Evolutionary conservation across 305 asterid genomes (phyloP), one percentile per base, ranked within the genome.

Genomic region (Plantago coronopus): DNA sequence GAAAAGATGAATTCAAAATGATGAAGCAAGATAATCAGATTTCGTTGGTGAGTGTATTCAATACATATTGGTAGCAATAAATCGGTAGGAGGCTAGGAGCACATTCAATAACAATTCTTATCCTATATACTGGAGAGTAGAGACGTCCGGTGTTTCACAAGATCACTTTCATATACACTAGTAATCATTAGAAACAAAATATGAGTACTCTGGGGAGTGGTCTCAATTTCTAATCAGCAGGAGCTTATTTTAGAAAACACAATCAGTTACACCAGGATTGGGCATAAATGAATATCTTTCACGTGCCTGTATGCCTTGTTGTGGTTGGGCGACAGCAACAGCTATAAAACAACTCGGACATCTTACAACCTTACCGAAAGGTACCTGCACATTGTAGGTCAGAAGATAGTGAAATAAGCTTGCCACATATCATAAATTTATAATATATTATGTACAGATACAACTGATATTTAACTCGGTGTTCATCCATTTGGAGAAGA

Each of bases 261-360:
- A 22, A 34, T 16, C 48, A 20, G 31, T 16, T 34, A 55, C 43
- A 46, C 54, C 58, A 43, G 38, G 56, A 65, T 46, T 49, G 43
- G 47, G 40, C 13, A 62, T 14, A 54, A 13, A 48, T 59, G 51
- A 50, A 50, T 20, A 10, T 8, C 7, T 51, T 61, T 63, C 18
- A 74, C 82, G 50, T 84, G 74, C 98, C 97, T 93, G 97, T 81
- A 85, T 69, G 63, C 98, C 97, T 76, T 93, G 84, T 70, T 89
- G 98, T 59, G 97, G 98, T 74, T 89, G 98, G 70, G 96, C 83
- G 17, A 91, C 98, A 55, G 91, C 79, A 57, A 83, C 74, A 20
- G 97, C 91, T 72, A 87, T 68, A 85, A 74, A 78, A 74, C 98
- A 89, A 76, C 77, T 83, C 25, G 97, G 97, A 81, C 98, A 93